Percentiles rank a stretch among this genome's conserved stretches.
These are phyloP conservation scores for Intubia oerlemansii DNA, from an alignment of 2,329 filamentous ascomycete species.

Conservation along the genomic window DNA sequence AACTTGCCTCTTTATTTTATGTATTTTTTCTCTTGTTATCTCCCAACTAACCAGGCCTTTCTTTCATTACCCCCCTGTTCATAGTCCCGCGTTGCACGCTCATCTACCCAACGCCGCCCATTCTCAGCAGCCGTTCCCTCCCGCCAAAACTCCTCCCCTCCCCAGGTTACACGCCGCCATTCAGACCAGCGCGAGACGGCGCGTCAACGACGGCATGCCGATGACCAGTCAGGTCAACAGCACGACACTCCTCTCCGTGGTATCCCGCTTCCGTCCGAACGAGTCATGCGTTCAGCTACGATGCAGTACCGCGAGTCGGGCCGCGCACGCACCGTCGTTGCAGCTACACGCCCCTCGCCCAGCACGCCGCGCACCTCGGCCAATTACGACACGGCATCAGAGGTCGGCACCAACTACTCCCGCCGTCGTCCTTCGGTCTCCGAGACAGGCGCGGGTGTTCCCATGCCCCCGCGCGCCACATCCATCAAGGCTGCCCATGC, in stretches of 20 bases:
- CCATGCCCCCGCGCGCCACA: slow-evolving; percentile 19
- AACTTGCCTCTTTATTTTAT: too few relatives aligned
- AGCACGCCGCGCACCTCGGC: slow-evolving; percentile 26
- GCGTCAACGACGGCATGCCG: slow-evolving; percentile 16
- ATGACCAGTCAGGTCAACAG: slow-evolving; percentile 18
- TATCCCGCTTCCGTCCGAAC: slow-evolving; percentile 16
- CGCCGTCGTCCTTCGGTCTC: slow-evolving; percentile 25
- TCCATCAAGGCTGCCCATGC: slow-evolving; percentile 21
- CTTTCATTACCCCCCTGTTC: too few relatives aligned
- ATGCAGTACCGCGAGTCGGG: slow-evolving; percentile 2
- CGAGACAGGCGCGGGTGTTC: slow-evolving; percentile 14
- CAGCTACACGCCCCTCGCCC: slow-evolving; percentile 16
- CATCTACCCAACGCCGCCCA: slow-evolving; percentile 26
- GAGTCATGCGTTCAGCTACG: slow-evolving; percentile 11
- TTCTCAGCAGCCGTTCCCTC: slow-evolving; percentile 28
- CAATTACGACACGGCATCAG: slow-evolving; percentile 21
- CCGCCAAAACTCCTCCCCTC: slow-evolving; percentile 27
- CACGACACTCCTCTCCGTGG: slow-evolving; percentile 20
- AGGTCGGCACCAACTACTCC: slow-evolving; percentile 11
- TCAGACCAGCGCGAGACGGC: slow-evolving; percentile 33
- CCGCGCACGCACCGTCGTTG: slow-evolving; percentile 4
- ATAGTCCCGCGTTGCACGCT: slow-evolving; percentile 26
- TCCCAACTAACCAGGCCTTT: too few relatives aligned
- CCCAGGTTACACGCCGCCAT: slow-evolving; percentile 27
- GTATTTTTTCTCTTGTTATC: too few relatives aligned